These are phyloP conservation scores for Coemansia sp. DNA, from an alignment of 192 early-diverging fungal species.

Conservation along the genomic window DNA sequence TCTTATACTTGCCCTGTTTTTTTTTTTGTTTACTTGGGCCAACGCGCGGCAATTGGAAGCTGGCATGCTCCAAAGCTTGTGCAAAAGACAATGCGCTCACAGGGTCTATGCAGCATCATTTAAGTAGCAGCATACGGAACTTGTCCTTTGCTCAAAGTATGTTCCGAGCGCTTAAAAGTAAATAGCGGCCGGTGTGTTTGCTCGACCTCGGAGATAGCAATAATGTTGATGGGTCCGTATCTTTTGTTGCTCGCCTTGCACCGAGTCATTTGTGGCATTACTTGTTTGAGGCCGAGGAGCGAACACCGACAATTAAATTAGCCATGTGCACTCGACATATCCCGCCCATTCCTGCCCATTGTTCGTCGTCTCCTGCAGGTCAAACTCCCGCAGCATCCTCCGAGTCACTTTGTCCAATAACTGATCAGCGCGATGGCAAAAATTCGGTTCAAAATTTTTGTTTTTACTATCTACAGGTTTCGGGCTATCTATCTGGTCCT, in stretches of 20 bases:
- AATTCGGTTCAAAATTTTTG: not conserved
- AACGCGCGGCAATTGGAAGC: not conserved
- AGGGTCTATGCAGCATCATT: not conserved
- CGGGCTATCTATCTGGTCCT: not conserved
- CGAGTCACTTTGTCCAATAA: slow-evolving; percentile 5
- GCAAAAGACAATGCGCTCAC: not conserved
- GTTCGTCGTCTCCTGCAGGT: not conserved
- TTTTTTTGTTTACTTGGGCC: not conserved
- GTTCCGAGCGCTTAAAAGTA: too few relatives aligned
- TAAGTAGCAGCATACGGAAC: not conserved
- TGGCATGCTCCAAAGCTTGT: not conserved
- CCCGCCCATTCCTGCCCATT: not conserved
- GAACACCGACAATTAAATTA: slow-evolving; percentile 3
- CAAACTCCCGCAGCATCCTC: not conserved
- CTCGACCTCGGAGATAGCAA: not conserved
- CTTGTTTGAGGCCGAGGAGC: not conserved
- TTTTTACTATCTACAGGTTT: not conserved
- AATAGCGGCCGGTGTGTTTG: too few relatives aligned
- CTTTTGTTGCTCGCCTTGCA: not conserved
- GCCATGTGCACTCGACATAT: slow-evolving; percentile 6
- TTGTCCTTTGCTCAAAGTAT: not conserved
- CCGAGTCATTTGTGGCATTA: not conserved
- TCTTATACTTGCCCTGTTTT: not conserved
- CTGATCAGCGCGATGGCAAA: not conserved
- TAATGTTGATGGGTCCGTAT: not conserved